Evolutionary conservation across 1,284 basidiomycete genomes (phyloP), one percentile per base, ranked within the genome.

Genomic region (Caloboletus inedulis): DNA sequence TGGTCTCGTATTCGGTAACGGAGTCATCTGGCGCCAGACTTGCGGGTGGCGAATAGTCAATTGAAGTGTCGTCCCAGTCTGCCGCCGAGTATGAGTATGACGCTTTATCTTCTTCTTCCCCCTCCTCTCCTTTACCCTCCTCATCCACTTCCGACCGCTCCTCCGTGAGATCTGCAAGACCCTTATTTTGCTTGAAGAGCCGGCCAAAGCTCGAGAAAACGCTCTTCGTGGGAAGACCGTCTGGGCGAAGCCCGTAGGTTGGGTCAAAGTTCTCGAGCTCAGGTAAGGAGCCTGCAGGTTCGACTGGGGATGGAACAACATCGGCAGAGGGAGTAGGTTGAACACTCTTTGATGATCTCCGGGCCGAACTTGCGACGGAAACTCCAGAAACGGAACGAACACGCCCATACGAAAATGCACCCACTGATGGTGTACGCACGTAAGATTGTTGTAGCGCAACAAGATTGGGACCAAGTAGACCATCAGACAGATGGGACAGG

Each of bases 191-290:
- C 1, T 74, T 72, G 56, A 89, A 92, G 9, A 93, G 74, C 39
- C 77, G 82, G n/a, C 84, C 80, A 61, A 94, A 91, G 16, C 77
- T 78, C 42, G 77, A 77, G 68, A 91, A 92, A 2, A 80, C 74
- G 56, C 83, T 85, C 67, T 88, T 89, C 2, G 76, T 74, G 0
- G 93, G 93, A 6, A 95, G 77, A 12, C 89, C 88, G 63, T 95
- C 93, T 0, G 92, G 91, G 14, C 95, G 85, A n/a, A 98, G 75
- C n/a, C 95, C 95, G 64, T 98, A 98, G 0, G 95, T 98, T 0
- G 94, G 95, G 64, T 98, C 95, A 69, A 92, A 97, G 57, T 89
- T 84, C 70, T 96, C 94, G 37, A 94, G 80, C 50, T 95, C 92
- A 2, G 90, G 85, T 56, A 61, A 47, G 8, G 84, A 79, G 12